Conservation (phyloP, 176 grass and related monocot species). For the Elaeis guineensis region DNA sequence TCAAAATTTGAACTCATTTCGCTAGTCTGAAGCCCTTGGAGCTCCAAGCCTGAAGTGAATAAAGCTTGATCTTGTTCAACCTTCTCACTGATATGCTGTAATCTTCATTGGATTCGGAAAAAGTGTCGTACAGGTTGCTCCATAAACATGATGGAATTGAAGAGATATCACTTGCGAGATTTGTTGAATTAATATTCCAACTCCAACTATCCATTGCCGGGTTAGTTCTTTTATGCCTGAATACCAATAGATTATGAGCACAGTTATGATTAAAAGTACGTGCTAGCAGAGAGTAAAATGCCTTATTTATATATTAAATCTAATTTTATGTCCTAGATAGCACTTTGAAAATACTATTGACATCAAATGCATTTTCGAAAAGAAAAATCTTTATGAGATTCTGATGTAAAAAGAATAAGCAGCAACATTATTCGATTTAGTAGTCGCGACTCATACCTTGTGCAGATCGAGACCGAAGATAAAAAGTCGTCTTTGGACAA, state of each 20-base stretch:
- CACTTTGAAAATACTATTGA: too few species aligned
- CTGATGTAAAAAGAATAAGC: too few species aligned
- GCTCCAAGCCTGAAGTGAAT: background rate
- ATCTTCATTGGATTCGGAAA: too few species aligned
- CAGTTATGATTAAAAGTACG: background rate
- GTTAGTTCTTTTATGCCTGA: background rate
- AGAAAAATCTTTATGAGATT: too few species aligned
- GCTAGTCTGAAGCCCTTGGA: background rate
- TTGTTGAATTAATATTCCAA: background rate
- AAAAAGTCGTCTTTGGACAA: too few species aligned
- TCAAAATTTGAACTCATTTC: constrained; percentile 1
- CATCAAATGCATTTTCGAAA: too few species aligned
- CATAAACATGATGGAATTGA: background rate
- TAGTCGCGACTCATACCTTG: too few species aligned
- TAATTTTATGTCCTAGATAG: too few species aligned
- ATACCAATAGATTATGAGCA: background rate
- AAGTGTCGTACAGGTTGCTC: background rate
- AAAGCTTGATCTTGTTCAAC: background rate
- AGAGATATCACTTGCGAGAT: background rate
- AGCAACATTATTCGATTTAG: too few species aligned
- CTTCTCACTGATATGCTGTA: too few species aligned
- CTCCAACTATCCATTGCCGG: background rate
- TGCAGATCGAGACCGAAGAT: too few species aligned
- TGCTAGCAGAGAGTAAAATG: background rate
- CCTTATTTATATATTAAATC: background rate